Evolutionary conservation across 495 filamentous ascomycete genomes (phyloP).

Genomic region (Annulohypoxylon bovei): DNA sequence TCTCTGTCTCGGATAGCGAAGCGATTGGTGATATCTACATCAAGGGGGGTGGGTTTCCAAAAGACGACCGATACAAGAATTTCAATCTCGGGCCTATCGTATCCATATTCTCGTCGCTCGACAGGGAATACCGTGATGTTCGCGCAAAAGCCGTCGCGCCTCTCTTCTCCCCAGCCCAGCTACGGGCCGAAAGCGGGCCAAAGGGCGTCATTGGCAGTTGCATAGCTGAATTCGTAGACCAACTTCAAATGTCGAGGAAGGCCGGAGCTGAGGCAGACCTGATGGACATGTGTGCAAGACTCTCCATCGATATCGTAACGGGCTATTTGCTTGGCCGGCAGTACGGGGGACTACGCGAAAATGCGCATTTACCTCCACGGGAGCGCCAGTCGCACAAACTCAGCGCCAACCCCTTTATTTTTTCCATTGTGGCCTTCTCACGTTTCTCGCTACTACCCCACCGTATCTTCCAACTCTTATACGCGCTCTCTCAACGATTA

Average conservation of each 20-base stretch:
- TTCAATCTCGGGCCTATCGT: conserved; percentile 1
- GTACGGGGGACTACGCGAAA: neutral
- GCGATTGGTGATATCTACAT: neutral
- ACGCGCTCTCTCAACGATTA: neutral
- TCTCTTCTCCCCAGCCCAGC: conserved; percentile 1
- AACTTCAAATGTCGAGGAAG: neutral
- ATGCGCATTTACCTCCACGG: neutral
- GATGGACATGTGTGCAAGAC: neutral
- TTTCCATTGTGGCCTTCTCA: neutral
- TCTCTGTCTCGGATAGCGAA: conserved; percentile 4
- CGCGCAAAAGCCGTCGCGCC: conserved; percentile 1
- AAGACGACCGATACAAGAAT: conserved; percentile 2
- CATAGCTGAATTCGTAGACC: conserved; percentile 1
- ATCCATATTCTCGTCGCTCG: neutral
- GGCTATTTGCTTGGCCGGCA: neutral
- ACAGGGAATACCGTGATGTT: conserved; percentile 2
- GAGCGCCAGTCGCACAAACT: neutral
- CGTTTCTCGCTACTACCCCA: neutral
- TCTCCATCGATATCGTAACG: neutral
- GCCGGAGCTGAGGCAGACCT: neutral
- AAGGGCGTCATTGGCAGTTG: neutral
- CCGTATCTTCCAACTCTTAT: neutral
- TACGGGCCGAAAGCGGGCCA: neutral
- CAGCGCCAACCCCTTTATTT: conserved; percentile 2
- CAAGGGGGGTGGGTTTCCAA: neutral